Evolutionary conservation across 345 rosid species (phyloP), one percentile per base, ranked within the genome.

Genomic region (Cochlearia excelsa): DNA sequence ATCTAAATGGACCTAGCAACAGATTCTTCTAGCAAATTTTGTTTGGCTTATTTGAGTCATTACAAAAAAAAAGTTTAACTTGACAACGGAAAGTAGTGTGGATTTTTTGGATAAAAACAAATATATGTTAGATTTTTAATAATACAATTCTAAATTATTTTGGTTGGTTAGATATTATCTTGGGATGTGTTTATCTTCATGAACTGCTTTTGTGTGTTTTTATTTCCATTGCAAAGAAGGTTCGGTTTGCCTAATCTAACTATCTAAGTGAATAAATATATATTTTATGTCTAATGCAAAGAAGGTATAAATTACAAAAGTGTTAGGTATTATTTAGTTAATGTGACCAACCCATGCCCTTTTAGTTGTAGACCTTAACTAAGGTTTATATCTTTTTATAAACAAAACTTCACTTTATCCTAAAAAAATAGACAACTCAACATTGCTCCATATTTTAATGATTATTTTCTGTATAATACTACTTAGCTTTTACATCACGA

Each of bases 281-380:
- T n/a, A n/a, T n/a, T n/a, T n/a, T n/a, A n/a, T n/a, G n/a, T n/a
- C n/a, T n/a, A n/a, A n/a, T n/a, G n/a, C n/a, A n/a, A n/a, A n/a
- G n/a, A n/a, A n/a, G n/a, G n/a, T n/a, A n/a, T n/a, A n/a, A n/a
- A n/a, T n/a, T n/a, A n/a, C n/a, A n/a, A n/a, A n/a, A n/a, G n/a
- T n/a, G 33, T 70, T 70, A 58, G 70, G 70, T 64, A 26, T 52
- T n/a, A 51, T 66, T 63, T 57, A 44, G 57, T 74, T 65, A 53
- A 23, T 52, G 28, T 53, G 47, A 61, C 63, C 67, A 61, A 45
- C 30, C 39, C 29, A 46, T 59, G 55, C 52, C 7, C 35, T 55
- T 60, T 47, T 40, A 49, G 74, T 58, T 69, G 57, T 62, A 48
- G 45, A 51, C 63, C 63, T 37, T 55, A 48, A 55, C n/a, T 50